Evolutionary conservation across 2,329 filamentous ascomycete genomes (phyloP).

Genomic region (Aspergillus fischeri): DNA sequence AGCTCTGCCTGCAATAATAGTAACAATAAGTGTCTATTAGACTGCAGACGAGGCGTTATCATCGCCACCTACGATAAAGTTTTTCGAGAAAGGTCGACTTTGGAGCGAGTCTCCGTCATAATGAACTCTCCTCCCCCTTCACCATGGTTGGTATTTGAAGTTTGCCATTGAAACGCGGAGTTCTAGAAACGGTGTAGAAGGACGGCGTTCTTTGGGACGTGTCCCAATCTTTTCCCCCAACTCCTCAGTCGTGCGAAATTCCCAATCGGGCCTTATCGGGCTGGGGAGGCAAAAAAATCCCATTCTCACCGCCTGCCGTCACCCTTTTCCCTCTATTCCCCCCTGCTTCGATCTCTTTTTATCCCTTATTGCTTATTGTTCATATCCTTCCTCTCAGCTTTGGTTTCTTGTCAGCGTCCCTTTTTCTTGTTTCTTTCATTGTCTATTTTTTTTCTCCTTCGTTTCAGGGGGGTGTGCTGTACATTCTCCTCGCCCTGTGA

Average conservation of each 20-base stretch:
- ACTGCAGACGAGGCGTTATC: background rate
- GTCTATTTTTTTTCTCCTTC: slow-evolving; percentile 9
- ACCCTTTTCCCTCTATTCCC: slow-evolving; percentile 1
- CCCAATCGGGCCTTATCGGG: background rate
- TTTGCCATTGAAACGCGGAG: background rate
- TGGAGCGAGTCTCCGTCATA: background rate
- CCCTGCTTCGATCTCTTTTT: slow-evolving; percentile 4
- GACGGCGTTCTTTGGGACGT: background rate
- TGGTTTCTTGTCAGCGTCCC: slow-evolving; percentile 16
- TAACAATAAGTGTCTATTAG: too few species aligned
- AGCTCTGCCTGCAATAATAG: background rate
- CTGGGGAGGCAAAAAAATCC: background rate
- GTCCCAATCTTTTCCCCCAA: background rate
- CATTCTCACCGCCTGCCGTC: background rate
- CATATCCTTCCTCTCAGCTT: slow-evolving; percentile 10
- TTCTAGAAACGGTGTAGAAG: background rate
- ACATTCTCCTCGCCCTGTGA: slow-evolving; percentile 5
- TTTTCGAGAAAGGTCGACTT: background rate
- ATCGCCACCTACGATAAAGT: background rate
- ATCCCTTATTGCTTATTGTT: slow-evolving; percentile 2
- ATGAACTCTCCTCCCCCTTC: background rate
- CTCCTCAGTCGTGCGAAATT: too few species aligned
- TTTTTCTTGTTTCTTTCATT: slow-evolving; percentile 9
- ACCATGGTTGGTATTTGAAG: background rate
- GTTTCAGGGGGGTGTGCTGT: slow-evolving; percentile 3